These are phyloP conservation scores for Salvia splendens DNA, from an alignment of 257 asterid genomes.

Conservation along the genomic window DNA sequence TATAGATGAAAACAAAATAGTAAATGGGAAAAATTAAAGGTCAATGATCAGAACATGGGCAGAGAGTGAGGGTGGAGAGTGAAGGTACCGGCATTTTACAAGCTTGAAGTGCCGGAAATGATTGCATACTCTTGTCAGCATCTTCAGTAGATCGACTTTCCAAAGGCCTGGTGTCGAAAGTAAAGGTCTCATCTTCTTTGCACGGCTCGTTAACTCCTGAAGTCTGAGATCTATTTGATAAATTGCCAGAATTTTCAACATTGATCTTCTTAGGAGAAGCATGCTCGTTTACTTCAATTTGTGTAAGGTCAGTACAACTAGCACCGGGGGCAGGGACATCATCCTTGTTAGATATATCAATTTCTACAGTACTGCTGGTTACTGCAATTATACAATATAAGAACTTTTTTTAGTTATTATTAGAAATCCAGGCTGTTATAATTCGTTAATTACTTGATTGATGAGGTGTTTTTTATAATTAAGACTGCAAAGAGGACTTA, in stretches of 20 bases:
- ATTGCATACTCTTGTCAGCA: conserved; percentile 38
- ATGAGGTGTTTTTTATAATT: neutral
- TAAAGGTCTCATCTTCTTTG: conserved; percentile 58
- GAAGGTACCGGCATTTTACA: conserved; percentile 52
- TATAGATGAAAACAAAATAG: neutral
- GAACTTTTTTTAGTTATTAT: conserved; percentile 19
- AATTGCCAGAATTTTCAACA: conserved; percentile 35
- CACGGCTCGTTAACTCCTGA: conserved; percentile 43
- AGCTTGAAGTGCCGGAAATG: conserved; percentile 50
- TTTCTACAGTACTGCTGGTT: conserved; percentile 39
- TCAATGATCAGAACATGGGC: conserved; percentile 18
- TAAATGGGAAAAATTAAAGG: conserved; percentile 4
- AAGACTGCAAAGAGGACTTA: neutral
- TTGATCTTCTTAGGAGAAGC: conserved; percentile 29
- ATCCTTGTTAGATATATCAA: conserved; percentile 39
- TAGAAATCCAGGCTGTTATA: neutral
- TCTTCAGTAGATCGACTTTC: conserved; percentile 51
- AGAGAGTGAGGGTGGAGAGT: conserved; percentile 9
- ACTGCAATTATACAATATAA: conserved; percentile 46
- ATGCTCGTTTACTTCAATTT: conserved; percentile 37
- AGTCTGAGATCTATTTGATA: conserved; percentile 31
- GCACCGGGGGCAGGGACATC: conserved; percentile 33
- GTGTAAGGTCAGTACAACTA: conserved; percentile 39
- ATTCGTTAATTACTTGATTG: neutral
- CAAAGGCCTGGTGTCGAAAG: conserved; percentile 58